Conservation (phyloP, 1,284 basidiomycete genomes). For the Meira nashicola region DNA sequence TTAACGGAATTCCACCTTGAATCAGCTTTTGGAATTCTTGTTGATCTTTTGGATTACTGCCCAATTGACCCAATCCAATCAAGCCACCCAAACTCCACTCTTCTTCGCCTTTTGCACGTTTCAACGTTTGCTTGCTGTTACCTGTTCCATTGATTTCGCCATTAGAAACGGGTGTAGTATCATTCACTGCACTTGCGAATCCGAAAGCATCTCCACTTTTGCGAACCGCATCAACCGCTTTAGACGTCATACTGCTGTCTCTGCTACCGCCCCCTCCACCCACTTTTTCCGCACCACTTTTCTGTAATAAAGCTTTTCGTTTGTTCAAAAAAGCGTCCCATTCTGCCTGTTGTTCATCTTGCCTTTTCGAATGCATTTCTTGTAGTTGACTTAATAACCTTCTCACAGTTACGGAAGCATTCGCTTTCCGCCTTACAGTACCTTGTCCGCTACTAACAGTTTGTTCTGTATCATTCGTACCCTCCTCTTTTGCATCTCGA, state of each 20-base stretch:
- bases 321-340: conserved; percentile 83
- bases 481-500: not conserved
- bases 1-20: conserved; percentile 77
- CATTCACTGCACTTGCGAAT: not conserved
- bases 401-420: conserved; percentile 67
- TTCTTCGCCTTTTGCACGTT: conserved; percentile 21
- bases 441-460: not conserved
- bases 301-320: conserved; percentile 55
- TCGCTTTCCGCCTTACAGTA: conserved; percentile 12
- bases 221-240: conserved; percentile 2
- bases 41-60: conserved; percentile 56
- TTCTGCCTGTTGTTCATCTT: conserved; percentile 67
- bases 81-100: conserved; percentile 54
- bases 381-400: conserved; percentile 73
- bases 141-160: not conserved
- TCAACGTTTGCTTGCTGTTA: not conserved
- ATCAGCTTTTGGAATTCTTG: conserved; percentile 72
- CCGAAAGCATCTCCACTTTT: conserved; percentile 8
- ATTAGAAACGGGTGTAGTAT: too few relatives aligned
- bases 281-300: not conserved
- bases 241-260: not conserved
- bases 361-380: conserved; percentile 77
- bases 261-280: too few relatives aligned
- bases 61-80: conserved; percentile 83
- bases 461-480: too few relatives aligned